phyloP scores from a whole-genome alignment of 2,329 filamentous ascomycete genomes.

The Colletotrichum lentis region DNA sequence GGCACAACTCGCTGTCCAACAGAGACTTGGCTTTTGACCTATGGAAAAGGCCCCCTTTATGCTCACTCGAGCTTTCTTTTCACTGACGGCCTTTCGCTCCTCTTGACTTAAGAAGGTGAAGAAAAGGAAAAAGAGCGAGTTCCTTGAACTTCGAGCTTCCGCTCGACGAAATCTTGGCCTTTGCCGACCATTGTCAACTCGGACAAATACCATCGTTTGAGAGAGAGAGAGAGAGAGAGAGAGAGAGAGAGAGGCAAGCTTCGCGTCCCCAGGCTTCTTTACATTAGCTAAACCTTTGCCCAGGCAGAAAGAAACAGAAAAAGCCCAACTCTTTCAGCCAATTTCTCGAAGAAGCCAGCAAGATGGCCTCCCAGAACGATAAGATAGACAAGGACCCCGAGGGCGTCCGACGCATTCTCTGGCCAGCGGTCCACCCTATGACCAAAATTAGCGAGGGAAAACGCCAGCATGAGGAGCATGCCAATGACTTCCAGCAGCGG shows the following conservation, averaged over 20 bases:
- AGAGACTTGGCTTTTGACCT: background rate
- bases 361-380: conserved; percentile 7
- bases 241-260: background rate
- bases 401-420: conserved; percentile 10
- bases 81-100: background rate
- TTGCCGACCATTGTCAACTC: background rate
- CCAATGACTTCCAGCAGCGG: background rate
- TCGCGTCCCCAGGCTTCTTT: background rate
- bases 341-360: background rate
- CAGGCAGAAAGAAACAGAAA: background rate
- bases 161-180: background rate
- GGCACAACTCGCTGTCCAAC: background rate
- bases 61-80: background rate
- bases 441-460: background rate
- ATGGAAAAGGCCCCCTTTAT: background rate
- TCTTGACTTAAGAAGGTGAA: background rate
- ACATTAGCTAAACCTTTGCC: background rate
- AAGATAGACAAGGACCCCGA: background rate
- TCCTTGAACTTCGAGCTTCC: background rate
- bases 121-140: too few relatives aligned
- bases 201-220: too few relatives aligned
- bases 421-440: conserved; percentile 4
- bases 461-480: background rate
- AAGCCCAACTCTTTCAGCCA: background rate
- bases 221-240: too few relatives aligned